phyloP scores from a whole-genome alignment of 2,329 filamentous ascomycete genomes.

The Colletotrichum sp. region DNA sequence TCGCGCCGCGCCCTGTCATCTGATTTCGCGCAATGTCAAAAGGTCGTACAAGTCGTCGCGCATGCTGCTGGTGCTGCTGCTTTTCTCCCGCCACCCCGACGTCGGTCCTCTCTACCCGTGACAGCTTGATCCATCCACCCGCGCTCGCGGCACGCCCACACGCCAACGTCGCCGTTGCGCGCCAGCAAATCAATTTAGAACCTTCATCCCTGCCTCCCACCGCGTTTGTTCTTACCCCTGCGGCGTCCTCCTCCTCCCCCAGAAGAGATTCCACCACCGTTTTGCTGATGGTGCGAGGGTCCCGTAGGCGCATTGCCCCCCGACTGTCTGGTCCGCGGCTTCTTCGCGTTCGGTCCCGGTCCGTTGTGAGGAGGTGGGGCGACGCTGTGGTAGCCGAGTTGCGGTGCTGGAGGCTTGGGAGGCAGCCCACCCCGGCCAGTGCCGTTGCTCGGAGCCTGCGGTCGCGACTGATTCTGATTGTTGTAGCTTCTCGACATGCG shows the following conservation, averaged over 20 bases:
- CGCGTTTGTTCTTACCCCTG: conserved; percentile 18
- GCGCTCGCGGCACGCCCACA: background rate
- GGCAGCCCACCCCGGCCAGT: background rate
- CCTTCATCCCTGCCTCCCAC: conserved; percentile 17
- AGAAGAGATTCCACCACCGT: background rate
- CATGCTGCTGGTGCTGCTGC: background rate
- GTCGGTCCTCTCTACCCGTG: background rate
- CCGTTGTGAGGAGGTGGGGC: conserved; percentile 9
- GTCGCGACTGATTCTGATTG: conserved; percentile 6
- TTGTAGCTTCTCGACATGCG: conserved; percentile 15
- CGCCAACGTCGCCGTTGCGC: background rate
- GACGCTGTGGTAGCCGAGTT: conserved; percentile 11
- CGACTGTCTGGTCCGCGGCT: conserved; percentile 2
- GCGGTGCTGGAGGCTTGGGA: conserved; percentile 19
- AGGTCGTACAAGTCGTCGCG: conserved; percentile 14
- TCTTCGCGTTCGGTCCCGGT: conserved; percentile 14
- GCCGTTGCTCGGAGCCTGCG: background rate
- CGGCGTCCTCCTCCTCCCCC: background rate
- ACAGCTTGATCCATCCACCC: background rate
- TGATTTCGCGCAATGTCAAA: conserved; percentile 6
- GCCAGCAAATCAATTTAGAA: conserved; percentile 1
- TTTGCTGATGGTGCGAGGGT: conserved; percentile 1
- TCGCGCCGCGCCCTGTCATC: background rate
- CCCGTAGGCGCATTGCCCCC: background rate
- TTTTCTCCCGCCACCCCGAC: background rate